Conservation (phyloP, 2,329 filamentous ascomycete genomes). For the Pestalotiopsis sp. region DNA sequence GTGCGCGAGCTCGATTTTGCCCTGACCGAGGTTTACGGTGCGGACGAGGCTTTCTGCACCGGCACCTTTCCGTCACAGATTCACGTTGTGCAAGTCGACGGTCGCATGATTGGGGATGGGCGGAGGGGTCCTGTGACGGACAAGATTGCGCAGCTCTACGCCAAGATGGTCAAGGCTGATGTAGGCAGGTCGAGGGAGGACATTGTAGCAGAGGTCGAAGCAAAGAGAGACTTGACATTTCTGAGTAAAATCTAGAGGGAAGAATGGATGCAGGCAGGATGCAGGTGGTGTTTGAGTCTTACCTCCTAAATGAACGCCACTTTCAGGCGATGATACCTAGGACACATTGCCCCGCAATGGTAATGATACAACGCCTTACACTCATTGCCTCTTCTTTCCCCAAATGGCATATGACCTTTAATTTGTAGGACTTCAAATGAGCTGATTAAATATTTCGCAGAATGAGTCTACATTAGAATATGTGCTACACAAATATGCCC, state of each 20-base stretch:
- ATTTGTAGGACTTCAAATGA: too few species aligned
- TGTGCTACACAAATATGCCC: too few species aligned
- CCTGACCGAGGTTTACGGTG: constrained; percentile 31
- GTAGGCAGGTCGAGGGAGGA: constrained; percentile 22
- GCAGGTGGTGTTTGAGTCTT: too few species aligned
- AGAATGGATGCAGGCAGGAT: neutral
- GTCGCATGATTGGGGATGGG: constrained; percentile 25
- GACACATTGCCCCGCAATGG: too few species aligned
- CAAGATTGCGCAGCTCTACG: constrained; percentile 26
- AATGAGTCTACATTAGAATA: too few species aligned
- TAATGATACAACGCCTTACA: too few species aligned
- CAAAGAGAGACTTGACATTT: neutral
- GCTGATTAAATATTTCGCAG: too few species aligned
- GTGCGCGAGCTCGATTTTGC: constrained; percentile 31
- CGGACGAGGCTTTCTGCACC: constrained; percentile 33
- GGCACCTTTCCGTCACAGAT: constrained; percentile 32
- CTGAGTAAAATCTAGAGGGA: neutral
- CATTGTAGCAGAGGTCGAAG: constrained; percentile 23
- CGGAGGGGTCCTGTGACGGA: constrained; percentile 24
- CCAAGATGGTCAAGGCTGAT: constrained; percentile 23
- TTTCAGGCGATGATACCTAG: too few species aligned
- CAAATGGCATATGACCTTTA: too few species aligned
- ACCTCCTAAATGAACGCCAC: too few species aligned
- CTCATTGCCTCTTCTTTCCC: too few species aligned
- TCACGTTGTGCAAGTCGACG: constrained; percentile 28